A percentile compares a stretch with the other conserved stretches of the same genome.
These are phyloP conservation scores for Lentinula raphanica DNA, from an alignment of 768 basidiomycete species.

Conservation along the genomic window DNA sequence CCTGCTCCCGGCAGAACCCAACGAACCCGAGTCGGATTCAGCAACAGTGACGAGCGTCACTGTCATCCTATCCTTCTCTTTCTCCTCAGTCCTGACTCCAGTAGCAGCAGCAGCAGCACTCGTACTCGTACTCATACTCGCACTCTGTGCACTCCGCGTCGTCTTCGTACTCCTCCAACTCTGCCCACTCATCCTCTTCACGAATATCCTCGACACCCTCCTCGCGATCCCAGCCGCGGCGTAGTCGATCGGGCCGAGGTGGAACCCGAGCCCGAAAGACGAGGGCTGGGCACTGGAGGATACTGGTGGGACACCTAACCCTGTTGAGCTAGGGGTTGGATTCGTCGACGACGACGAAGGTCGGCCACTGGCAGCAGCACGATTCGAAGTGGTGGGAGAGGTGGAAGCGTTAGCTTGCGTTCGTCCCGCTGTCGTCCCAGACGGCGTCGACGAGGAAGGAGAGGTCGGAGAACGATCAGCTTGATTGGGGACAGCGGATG, in stretches of 20 bases:
- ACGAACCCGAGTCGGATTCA: background rate
- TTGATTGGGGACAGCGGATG: background rate
- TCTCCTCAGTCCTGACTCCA: background rate
- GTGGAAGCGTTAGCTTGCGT: background rate
- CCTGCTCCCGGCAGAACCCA: background rate
- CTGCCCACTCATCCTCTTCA: conserved; percentile 1
- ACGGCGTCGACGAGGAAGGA: background rate
- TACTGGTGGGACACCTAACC: too few relatives aligned
- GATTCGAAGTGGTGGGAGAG: background rate
- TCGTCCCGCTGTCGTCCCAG: background rate
- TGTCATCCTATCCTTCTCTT: background rate
- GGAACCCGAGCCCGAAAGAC: background rate
- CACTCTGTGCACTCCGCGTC: background rate
- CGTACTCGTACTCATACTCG: background rate
- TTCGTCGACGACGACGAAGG: background rate
- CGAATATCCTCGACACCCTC: conserved; percentile 3
- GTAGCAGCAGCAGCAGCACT: too few relatives aligned
- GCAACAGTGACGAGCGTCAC: background rate
- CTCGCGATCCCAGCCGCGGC: background rate
- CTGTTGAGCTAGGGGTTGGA: too few relatives aligned
- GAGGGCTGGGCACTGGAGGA: background rate
- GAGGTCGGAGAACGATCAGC: background rate
- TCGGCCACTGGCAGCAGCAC: background rate
- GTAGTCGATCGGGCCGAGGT: conserved; percentile 5
- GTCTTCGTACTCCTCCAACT: background rate